These are phyloP conservation scores for Sphagnum magellanicum DNA, from an alignment of 228 moss, liverwort and hornwort genomes.

Conservation along the genomic window DNA sequence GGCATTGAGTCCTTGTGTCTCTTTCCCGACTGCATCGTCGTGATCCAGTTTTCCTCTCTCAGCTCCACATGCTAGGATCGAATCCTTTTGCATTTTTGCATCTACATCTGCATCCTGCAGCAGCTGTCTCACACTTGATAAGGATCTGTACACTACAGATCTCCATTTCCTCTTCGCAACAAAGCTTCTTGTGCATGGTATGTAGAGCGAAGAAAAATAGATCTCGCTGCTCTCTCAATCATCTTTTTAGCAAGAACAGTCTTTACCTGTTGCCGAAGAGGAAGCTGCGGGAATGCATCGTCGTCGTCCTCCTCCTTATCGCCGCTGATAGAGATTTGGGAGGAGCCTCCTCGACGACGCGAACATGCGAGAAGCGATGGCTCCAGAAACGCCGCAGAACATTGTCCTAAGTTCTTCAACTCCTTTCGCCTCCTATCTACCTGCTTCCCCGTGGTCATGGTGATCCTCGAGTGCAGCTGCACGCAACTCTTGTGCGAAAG, in stretches of 20 bases:
- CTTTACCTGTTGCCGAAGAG: conserved; percentile 4
- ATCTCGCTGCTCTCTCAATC: too few species aligned
- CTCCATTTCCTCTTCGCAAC: background rate
- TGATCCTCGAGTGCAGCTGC: too few species aligned
- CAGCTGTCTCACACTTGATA: conserved; percentile 5
- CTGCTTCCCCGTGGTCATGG: background rate
- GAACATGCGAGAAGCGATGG: conserved; percentile 3
- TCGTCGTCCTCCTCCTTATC: too few species aligned
- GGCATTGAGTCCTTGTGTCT: background rate
- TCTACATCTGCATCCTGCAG: conserved; percentile 15
- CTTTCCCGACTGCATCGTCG: background rate
- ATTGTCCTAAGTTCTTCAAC: conserved; percentile 13
- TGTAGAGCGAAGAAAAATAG: too few species aligned
- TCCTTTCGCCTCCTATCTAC: conserved; percentile 1
- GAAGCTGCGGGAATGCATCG: conserved; percentile 2
- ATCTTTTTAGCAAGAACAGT: too few species aligned
- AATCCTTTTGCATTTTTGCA: conserved; percentile 5
- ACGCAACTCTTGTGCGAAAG: background rate
- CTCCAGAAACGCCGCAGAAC: conserved; percentile 12
- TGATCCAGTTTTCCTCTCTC: conserved; percentile 6
- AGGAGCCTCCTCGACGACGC: background rate
- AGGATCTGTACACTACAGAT: background rate
- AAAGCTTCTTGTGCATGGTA: background rate
- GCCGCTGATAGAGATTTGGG: background rate
- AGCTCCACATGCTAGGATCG: conserved; percentile 9